Conservation (phyloP, 371 early-diverging fungal species). For the Rhizopus delemar region DNA sequence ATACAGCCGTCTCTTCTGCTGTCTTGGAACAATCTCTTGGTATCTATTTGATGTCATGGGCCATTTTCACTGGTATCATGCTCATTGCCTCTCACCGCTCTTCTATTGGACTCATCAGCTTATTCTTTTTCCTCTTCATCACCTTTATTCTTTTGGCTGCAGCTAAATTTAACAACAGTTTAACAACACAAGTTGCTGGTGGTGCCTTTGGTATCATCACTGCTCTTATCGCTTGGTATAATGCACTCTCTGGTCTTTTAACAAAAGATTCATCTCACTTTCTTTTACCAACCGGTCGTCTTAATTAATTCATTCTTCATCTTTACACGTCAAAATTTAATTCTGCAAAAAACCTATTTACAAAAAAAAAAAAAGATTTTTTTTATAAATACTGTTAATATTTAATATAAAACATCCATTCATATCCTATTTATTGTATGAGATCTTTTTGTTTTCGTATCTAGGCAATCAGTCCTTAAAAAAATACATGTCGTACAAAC, state of each 20-base stretch:
- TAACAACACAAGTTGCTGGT: slow-evolving; percentile 50
- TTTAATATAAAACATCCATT: no score
- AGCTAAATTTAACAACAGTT: slow-evolving; percentile 37
- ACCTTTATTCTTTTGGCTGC: slow-evolving; percentile 67
- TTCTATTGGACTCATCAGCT: slow-evolving; percentile 55
- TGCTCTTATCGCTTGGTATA: slow-evolving; percentile 74
- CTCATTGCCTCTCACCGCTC: slow-evolving; percentile 69
- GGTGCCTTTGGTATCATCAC: slow-evolving; percentile 71
- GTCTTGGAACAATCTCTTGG: slow-evolving; percentile 63
- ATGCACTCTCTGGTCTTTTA: slow-evolving; percentile 66
- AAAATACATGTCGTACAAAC: no score
- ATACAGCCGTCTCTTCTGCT: slow-evolving; percentile 35
- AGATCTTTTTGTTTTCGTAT: no score
- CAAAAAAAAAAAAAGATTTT: no score
- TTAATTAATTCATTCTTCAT: slow-evolving; percentile 25
- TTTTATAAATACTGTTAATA: no score
- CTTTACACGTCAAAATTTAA: not conserved
- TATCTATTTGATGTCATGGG: slow-evolving; percentile 69
- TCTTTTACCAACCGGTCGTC: slow-evolving; percentile 56
- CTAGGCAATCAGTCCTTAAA: no score
- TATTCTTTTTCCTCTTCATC: slow-evolving; percentile 67
- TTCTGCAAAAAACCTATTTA: not conserved
- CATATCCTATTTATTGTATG: no score
- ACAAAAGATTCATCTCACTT: slow-evolving; percentile 59
- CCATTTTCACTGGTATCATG: slow-evolving; percentile 67